Evolutionary conservation across 768 basidiomycete species (phyloP).

Genomic region (Lactifluus pinguis): DNA sequence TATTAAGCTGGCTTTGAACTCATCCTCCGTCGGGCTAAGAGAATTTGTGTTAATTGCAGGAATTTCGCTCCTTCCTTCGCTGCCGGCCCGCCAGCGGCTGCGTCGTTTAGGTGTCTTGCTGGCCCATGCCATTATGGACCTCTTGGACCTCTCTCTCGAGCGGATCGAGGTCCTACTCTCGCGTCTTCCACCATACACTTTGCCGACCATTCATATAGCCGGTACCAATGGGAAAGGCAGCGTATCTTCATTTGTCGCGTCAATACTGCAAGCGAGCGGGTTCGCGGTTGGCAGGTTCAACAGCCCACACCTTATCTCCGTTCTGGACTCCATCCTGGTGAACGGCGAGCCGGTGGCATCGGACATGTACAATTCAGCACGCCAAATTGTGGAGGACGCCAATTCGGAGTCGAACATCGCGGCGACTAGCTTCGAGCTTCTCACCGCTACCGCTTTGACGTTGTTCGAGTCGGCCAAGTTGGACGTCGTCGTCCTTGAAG

Average conservation of each 20-base stretch:
- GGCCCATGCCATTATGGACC: constrained; percentile 36
- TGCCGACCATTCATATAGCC: constrained; percentile 84
- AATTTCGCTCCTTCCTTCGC: neutral
- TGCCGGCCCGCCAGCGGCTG: neutral
- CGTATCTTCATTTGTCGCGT: constrained; percentile 73
- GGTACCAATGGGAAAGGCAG: constrained; percentile 99
- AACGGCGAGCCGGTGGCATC: constrained; percentile 44
- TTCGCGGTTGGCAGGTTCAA: constrained; percentile 78
- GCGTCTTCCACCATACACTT: constrained; percentile 50
- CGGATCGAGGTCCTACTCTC: constrained; percentile 45
- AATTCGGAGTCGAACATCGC: constrained; percentile 36
- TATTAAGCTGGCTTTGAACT: constrained; percentile 18
- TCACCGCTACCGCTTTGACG: constrained; percentile 71
- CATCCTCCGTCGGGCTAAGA: no score
- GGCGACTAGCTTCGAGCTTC: constrained; percentile 73
- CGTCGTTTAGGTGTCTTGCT: no score
- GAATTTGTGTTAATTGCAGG: no score
- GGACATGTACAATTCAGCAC: constrained; percentile 38
- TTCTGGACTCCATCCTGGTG: constrained; percentile 70
- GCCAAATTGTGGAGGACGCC: constrained; percentile 39
- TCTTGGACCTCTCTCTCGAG: constrained; percentile 53
- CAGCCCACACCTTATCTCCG: constrained; percentile 78
- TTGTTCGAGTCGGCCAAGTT: constrained; percentile 63
- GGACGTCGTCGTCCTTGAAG: constrained; percentile 83
- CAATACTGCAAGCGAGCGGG: constrained; percentile 52